Evolutionary conservation across 805 yeast genomes (phyloP).

Genomic region (Kodamaea hsintzibuensis): DNA sequence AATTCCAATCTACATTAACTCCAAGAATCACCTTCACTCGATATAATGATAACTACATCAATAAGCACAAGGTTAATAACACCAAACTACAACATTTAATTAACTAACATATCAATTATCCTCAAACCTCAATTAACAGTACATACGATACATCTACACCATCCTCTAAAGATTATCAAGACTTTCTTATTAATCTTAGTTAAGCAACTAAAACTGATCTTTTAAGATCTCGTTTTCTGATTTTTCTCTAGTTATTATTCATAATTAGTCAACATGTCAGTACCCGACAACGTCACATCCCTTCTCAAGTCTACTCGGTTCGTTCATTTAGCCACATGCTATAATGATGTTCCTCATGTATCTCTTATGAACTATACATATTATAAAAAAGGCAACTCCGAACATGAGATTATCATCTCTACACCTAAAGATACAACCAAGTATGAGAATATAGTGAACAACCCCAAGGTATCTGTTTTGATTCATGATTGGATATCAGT

Average conservation of each 20-base stretch:
- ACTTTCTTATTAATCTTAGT: background rate
- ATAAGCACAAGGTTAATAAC: too few relatives aligned
- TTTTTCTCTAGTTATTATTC: background rate
- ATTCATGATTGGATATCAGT: constrained; percentile 91
- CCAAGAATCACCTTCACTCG: too few relatives aligned
- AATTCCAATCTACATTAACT: too few relatives aligned
- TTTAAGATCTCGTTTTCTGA: background rate
- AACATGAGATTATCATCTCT: constrained; percentile 59
- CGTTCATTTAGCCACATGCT: constrained; percentile 83
- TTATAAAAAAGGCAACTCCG: constrained; percentile 39
- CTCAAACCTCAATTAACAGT: too few relatives aligned
- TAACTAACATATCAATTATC: background rate
- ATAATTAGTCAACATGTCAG: constrained; percentile 9
- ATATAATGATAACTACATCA: background rate
- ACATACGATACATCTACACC: too few relatives aligned
- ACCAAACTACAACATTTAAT: too few relatives aligned
- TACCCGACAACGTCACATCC: constrained; percentile 38
- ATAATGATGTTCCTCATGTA: constrained; percentile 77
- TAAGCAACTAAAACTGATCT: background rate
- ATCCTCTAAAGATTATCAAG: too few relatives aligned
- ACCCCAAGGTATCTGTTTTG: constrained; percentile 78
- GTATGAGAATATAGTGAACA: constrained; percentile 63
- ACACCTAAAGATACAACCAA: constrained; percentile 74
- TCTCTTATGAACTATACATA: constrained; percentile 89
- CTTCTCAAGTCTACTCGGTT: constrained; percentile 63